Conservation (phyloP, 2,329 filamentous ascomycete species). For the Xylaria sp. region DNA sequence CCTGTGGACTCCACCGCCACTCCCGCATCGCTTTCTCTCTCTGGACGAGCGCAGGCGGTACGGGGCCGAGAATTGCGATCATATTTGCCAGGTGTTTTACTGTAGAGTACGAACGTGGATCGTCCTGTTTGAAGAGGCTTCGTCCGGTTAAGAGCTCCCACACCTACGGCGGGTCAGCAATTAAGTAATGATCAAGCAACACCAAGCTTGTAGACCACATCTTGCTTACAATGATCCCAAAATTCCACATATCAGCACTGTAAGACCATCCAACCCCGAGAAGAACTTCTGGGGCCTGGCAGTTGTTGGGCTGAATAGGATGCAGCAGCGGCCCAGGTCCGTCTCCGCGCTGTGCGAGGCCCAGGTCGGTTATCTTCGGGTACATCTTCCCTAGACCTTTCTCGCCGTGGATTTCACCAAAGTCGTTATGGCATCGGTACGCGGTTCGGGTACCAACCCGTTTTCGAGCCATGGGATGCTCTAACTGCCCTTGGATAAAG, state of each 20-base stretch:
- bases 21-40: conserved; percentile 1
- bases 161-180: conserved; percentile 8
- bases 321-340: conserved; percentile 1
- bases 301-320: conserved; percentile 15
- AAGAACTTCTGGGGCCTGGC: conserved; percentile 15
- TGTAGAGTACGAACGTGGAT: conserved; percentile 5
- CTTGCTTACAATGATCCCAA: conserved; percentile 14
- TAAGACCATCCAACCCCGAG: conserved; percentile 11
- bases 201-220: neutral
- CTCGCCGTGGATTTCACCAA: neutral
- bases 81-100: conserved; percentile 16
- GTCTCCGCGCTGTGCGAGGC: conserved; percentile 12
- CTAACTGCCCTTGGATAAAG: conserved; percentile 7
- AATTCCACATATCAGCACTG: conserved; percentile 12
- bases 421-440: conserved; percentile 19
- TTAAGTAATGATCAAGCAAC: conserved; percentile 3
- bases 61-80: conserved; percentile 11
- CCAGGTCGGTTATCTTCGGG: conserved; percentile 13
- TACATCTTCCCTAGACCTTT: neutral
- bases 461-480: conserved; percentile 17
- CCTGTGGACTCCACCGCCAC: conserved; percentile 8
- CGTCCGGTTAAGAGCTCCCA: conserved; percentile 11
- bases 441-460: conserved; percentile 12
- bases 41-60: conserved; percentile 5
- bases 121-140: conserved; percentile 2